Conservation (phyloP, 495 filamentous ascomycete species). For the Aspergillus affinis region DNA sequence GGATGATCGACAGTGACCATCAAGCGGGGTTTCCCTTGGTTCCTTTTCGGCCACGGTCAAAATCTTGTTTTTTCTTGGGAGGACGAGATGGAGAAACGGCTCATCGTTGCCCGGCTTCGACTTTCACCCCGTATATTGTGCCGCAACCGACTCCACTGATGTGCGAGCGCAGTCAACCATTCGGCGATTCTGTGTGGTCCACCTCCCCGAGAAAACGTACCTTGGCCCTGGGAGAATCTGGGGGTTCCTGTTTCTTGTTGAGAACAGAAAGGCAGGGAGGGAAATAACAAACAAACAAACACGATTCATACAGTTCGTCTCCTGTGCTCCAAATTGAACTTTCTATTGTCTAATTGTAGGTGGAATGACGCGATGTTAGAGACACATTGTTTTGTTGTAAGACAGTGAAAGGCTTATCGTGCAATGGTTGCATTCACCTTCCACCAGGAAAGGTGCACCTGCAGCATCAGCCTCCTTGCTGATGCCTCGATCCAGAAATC, state of each 20-base stretch:
- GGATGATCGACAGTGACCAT: constrained; percentile 13
- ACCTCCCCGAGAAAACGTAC: neutral
- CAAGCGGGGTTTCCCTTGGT: constrained; percentile 15
- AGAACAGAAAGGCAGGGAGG: neutral
- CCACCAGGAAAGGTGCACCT: neutral
- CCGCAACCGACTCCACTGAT: neutral
- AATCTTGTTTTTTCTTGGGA: constrained; percentile 9
- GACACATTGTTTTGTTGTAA: no score
- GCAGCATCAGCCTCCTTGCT: neutral
- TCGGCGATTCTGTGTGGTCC: constrained; percentile 2
- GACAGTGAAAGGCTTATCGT: neutral
- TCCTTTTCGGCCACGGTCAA: constrained; percentile 10
- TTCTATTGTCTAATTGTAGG: neutral
- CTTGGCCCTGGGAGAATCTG: neutral
- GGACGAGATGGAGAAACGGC: neutral
- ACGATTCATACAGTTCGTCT: no score
- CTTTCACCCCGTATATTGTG: constrained; percentile 1
- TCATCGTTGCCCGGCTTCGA: neutral
- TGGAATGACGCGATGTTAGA: neutral
- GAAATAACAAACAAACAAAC: no score
- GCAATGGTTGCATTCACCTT: neutral
- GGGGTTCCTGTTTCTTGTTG: neutral
- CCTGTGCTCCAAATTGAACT: neutral
- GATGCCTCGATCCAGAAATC: neutral
- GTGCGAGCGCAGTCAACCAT: constrained; percentile 5